Conservation (phyloP, 2,329 filamentous ascomycete genomes). For the Tolypocladium amazonense region DNA sequence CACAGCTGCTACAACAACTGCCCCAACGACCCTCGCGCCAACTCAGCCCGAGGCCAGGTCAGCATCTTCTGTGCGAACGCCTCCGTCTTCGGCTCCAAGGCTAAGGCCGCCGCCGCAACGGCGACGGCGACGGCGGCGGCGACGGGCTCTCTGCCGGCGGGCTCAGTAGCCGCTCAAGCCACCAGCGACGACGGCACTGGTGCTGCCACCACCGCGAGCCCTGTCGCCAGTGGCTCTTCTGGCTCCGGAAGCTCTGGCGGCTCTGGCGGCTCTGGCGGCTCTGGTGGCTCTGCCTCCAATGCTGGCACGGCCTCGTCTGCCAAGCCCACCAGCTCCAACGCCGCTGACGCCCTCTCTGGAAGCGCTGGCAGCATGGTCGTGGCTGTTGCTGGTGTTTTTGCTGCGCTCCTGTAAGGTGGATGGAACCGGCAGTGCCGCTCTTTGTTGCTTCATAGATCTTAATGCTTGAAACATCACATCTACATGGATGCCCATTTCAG, state of each 20-base stretch:
- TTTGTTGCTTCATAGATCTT: not conserved
- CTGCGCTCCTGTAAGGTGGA: conserved; percentile 20
- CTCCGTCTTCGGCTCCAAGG: conserved; percentile 28
- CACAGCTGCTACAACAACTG: conserved; percentile 46
- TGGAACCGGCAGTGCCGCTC: not conserved
- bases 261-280: no score
- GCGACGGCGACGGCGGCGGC: not conserved
- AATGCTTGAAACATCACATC: not conserved
- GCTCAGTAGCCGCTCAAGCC: conserved; percentile 9
- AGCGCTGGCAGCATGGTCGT: conserved; percentile 23
- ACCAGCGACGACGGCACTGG: conserved; percentile 7
- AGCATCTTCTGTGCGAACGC: conserved; percentile 34
- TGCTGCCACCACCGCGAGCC: conserved; percentile 7
- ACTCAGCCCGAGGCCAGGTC: conserved; percentile 24
- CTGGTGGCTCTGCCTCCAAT: conserved; percentile 5
- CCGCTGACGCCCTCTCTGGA: conserved; percentile 14
- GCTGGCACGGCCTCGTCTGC: conserved; percentile 6
- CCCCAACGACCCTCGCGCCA: conserved; percentile 33
- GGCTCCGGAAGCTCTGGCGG: no score
- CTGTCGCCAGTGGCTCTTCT: conserved; percentile 4
- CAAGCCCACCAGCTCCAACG: conserved; percentile 12
- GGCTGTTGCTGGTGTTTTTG: conserved; percentile 26
- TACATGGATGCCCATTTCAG: not conserved
- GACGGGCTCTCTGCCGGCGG: not conserved
- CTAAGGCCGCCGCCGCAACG: conserved; percentile 13